These are phyloP conservation scores for Populus euphratica DNA, from an alignment of 345 rosid species.

Conservation along the genomic window DNA sequence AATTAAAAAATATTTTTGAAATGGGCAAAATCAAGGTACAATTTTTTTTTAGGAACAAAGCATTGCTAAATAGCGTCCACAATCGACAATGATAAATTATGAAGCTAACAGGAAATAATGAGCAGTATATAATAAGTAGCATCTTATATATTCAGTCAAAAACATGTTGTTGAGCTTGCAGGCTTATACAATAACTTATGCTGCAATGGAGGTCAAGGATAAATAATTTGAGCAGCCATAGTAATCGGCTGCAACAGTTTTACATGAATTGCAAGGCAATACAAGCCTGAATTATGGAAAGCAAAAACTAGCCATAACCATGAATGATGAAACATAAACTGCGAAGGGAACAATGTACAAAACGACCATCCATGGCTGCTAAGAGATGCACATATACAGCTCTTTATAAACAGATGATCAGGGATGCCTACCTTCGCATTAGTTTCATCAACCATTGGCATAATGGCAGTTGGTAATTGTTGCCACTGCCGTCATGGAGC, in stretches of 20 bases:
- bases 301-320: conserved; percentile 21
- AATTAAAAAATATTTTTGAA: too few relatives aligned
- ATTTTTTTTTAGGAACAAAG: too few relatives aligned
- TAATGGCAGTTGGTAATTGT: conserved; percentile 14
- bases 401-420: conserved; percentile 57
- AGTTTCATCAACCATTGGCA: conserved; percentile 32
- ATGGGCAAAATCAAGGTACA: too few relatives aligned
- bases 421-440: conserved; percentile 21
- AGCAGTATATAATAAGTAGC: not conserved
- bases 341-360: conserved; percentile 41
- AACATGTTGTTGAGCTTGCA: not conserved
- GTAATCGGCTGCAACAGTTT: conserved; percentile 32
- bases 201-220: not conserved
- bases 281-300: conserved; percentile 21
- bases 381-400: conserved; percentile 59
- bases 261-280: conserved; percentile 1
- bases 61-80: not conserved
- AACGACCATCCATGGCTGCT: conserved; percentile 72
- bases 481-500: conserved; percentile 10
- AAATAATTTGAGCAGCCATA: conserved; percentile 32
- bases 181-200: conserved; percentile 20
- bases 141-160: conserved; percentile 16
- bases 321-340: conserved; percentile 31
- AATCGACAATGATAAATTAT: not conserved
- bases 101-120: not conserved